Evolutionary conservation across 1,139 yeast genomes (phyloP).

Genomic region (Candida glucosophila): DNA sequence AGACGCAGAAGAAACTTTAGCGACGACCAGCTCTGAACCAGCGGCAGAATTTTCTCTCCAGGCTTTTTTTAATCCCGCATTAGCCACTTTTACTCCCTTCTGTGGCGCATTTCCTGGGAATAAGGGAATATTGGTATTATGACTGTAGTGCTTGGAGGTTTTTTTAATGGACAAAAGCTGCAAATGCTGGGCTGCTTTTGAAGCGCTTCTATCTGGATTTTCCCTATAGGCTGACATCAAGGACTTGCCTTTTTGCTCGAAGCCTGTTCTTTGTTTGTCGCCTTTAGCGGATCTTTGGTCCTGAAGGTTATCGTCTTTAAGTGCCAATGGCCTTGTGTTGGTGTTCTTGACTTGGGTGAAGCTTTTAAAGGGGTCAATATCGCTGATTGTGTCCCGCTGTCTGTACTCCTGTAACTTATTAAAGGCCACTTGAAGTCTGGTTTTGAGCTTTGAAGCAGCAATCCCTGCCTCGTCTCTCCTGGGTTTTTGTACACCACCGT

Average conservation of each 20-base stretch:
- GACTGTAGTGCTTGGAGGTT: conserved; percentile 15
- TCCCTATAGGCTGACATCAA: not conserved
- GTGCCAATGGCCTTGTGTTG: conserved; percentile 1
- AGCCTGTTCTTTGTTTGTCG: conserved; percentile 1
- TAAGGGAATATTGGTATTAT: conserved; percentile 5
- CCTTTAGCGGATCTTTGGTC: not conserved
- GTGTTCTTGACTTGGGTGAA: conserved; percentile 2
- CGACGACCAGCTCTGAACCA: not conserved
- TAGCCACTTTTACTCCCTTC: too few species aligned
- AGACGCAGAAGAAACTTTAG: conserved; percentile 1
- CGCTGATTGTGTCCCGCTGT: conserved; percentile 3
- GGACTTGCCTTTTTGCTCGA: conserved; percentile 4
- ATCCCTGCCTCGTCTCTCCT: conserved; percentile 19
- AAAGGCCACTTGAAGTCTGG: conserved; percentile 69
- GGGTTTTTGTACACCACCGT: too few species aligned
- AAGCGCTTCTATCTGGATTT: not conserved
- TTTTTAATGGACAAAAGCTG: conserved; percentile 28
- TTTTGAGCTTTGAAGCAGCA: conserved; percentile 58
- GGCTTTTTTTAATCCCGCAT: too few species aligned
- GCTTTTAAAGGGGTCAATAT: conserved; percentile 2
- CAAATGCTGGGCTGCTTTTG: conserved; percentile 5
- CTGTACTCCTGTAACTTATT: conserved; percentile 46
- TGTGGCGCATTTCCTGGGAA: too few species aligned
- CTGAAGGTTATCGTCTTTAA: conserved; percentile 1
- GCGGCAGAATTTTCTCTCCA: too few species aligned